Evolutionary conservation across 2,329 filamentous ascomycete species (phyloP), one percentile per base, ranked within the genome.

Genomic region (Chaetomium sp.): DNA sequence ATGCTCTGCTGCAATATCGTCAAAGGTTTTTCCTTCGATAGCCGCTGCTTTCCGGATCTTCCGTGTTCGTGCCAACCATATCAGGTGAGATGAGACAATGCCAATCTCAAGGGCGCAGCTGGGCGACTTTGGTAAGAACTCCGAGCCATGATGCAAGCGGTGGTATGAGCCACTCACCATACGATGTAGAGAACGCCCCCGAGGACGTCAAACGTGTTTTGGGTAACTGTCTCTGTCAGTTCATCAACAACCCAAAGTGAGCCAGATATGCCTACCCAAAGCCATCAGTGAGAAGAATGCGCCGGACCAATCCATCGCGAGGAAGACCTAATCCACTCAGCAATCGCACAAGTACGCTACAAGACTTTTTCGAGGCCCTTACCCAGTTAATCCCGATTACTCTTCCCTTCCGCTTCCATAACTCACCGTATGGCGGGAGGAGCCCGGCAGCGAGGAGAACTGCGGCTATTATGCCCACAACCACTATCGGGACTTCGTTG

Each of bases 231-330:
- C 47, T 72, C 58, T 69, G 68, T 72, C 57, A 73, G 5, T 7
- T 38, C 25, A 25, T 61, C 42, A 49, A 47, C 12, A 27, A 19
- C n/a, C 19, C 13, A 1, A 8, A 35, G n/a, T 21, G 16, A 35
- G 53, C 27, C 21, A 29, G 8, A 23, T 45, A 4, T 6, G 67
- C 80, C 31, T 77, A 85, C 83, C 83, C 10, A 88, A 74, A 1
- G 86, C 85, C 79, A 89, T 82, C 25, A 89, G 78, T 0, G 85
- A 88, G 73, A 89, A 88, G 63, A 89, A 80, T 0, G 86, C 87
- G 1, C 87, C 87, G 0, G 80, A 69, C 63, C 82, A 87, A 70
- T 90, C 87, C 69, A 88, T 84, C 0, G 76, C 75, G 3, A 89
- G 74, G 68, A 90, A 90, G 16, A 85, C 45, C 74, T 76, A 51